A percentile compares a stretch with the other conserved stretches of the same genome.
These are phyloP conservation scores for Daldinia bambusicola DNA, from an alignment of 495 filamentous ascomycete species.

Conservation along the genomic window DNA sequence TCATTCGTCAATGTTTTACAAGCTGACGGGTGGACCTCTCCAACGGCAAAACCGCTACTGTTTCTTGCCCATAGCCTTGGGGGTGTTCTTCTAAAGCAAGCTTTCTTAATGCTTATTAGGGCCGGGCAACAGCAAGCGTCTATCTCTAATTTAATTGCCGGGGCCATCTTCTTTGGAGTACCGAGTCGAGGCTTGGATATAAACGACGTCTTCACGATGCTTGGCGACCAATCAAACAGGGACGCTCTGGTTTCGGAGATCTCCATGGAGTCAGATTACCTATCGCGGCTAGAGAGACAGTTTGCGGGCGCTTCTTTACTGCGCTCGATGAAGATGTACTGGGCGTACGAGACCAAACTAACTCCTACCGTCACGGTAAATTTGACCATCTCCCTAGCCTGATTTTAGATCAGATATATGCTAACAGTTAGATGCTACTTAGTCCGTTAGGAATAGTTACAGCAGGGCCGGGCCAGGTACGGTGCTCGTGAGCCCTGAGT, in stretches of 20 bases:
- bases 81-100: neutral
- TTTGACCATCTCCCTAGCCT: neutral
- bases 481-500: neutral
- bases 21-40: neutral
- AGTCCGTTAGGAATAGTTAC: neutral
- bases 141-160: neutral
- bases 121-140: neutral
- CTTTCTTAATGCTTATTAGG: neutral
- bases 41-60: neutral
- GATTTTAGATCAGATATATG: neutral
- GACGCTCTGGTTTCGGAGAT: neutral
- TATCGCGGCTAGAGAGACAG: neutral
- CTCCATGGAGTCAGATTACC: neutral
- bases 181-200: neutral
- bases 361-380: neutral
- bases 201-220: neutral
- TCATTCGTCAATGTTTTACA: neutral
- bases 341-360: neutral
- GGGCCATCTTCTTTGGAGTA: neutral
- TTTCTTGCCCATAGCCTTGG: neutral
- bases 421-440: neutral
- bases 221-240: neutral
- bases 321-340: neutral
- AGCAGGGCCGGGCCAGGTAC: neutral
- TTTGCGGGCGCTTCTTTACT: neutral